Evolutionary conservation across 1,284 basidiomycete species (phyloP).

Genomic region (Ganoderma resinaceum): DNA sequence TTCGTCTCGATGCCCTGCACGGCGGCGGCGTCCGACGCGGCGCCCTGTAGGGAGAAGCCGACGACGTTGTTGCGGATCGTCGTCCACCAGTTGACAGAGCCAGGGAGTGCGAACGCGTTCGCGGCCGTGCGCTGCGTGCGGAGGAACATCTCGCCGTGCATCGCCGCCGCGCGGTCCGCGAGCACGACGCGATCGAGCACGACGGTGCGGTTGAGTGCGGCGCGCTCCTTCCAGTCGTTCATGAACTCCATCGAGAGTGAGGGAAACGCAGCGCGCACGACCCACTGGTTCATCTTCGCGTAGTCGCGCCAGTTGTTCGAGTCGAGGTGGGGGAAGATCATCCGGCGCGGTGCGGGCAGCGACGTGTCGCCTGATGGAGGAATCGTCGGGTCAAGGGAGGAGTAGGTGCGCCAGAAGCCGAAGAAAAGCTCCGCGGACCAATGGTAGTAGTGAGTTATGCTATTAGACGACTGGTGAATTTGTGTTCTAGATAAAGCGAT

Average conservation of each 20-base stretch:
- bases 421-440: constrained; percentile 91
- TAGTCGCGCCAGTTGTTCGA: constrained; percentile 88
- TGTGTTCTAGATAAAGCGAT: neutral
- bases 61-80: constrained; percentile 77
- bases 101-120: constrained; percentile 76
- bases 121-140: constrained; percentile 79
- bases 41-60: constrained; percentile 68
- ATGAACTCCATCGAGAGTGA: constrained; percentile 77
- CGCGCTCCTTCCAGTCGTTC: constrained; percentile 82
- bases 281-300: constrained; percentile 82
- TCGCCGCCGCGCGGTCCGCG: constrained; percentile 84
- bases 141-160: constrained; percentile 70
- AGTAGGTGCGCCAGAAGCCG: constrained; percentile 88
- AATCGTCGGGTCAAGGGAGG: constrained; percentile 78
- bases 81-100: constrained; percentile 83
- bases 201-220: constrained; percentile 69
- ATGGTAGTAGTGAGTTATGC: constrained; percentile 83
- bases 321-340: constrained; percentile 78
- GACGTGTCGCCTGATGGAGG: constrained; percentile 66
- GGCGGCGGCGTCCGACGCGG: constrained; percentile 35
- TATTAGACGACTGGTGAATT: constrained; percentile 36
- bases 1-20: constrained; percentile 39
- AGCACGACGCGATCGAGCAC: constrained; percentile 86
- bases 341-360: constrained; percentile 74
- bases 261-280: constrained; percentile 79